phyloP scores from a whole-genome alignment of 140 eudicot genomes.

The Cichorium intybus region DNA sequence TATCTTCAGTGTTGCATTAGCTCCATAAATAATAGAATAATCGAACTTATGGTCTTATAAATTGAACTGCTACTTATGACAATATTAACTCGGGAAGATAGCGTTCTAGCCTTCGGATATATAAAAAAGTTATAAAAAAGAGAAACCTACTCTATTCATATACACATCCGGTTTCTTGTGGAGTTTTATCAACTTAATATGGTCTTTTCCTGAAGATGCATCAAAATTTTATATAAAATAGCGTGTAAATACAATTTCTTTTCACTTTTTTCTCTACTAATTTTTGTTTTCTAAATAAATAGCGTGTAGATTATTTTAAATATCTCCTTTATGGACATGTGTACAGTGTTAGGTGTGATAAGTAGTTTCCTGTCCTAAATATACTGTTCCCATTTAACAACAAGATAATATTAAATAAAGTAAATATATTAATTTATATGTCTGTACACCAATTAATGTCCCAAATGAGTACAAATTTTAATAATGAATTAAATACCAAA shows the following conservation, averaged over 20 bases:
- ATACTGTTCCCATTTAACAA: constrained; percentile 29
- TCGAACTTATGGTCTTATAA: too few relatives aligned
- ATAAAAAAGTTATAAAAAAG: too few relatives aligned
- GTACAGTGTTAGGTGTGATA: constrained; percentile 24
- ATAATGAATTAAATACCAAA: constrained; percentile 9
- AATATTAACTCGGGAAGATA: too few relatives aligned
- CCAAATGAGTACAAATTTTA: constrained; percentile 15
- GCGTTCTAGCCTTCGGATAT: too few relatives aligned
- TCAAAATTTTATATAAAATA: too few relatives aligned
- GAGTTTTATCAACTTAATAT: too few relatives aligned
- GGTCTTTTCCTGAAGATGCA: background rate
- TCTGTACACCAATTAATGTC: constrained; percentile 28
- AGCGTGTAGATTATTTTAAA: background rate
- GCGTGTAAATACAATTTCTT: background rate
- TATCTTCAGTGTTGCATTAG: too few relatives aligned
- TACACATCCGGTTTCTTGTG: too few relatives aligned
- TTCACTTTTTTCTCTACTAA: too few relatives aligned
- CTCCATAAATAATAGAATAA: too few relatives aligned
- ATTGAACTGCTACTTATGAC: too few relatives aligned
- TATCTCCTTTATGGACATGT: background rate
- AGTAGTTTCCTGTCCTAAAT: constrained; percentile 16
- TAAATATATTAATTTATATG: background rate
- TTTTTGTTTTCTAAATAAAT: background rate
- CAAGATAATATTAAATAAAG: constrained; percentile 8
- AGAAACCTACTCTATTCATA: too few relatives aligned